phyloP scores from a whole-genome alignment of 1,284 basidiomycete genomes.

The Pseudomicrostroma phylloplanum region DNA sequence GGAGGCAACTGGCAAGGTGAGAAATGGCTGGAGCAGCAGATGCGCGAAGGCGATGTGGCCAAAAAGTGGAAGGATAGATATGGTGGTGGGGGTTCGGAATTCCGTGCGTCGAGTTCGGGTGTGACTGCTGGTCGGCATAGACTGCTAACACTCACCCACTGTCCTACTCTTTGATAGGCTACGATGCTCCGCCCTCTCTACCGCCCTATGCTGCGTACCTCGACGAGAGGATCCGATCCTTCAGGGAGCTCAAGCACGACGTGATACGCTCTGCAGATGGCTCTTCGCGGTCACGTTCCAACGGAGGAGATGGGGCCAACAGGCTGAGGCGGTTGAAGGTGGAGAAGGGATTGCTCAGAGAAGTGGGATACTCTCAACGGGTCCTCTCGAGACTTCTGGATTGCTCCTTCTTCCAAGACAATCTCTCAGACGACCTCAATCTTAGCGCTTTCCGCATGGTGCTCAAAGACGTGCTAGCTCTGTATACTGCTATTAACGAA shows the following conservation, averaged over 20 bases:
- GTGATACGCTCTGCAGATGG: slow-evolving; percentile 80
- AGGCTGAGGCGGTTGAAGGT: slow-evolving; percentile 86
- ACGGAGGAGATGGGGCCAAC: slow-evolving; percentile 29
- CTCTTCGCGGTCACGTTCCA: slow-evolving; percentile 58
- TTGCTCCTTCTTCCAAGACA: slow-evolving; percentile 87
- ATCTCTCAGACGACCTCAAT: slow-evolving; percentile 83
- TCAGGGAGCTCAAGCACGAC: slow-evolving; percentile 85
- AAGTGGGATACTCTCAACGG: slow-evolving; percentile 82
- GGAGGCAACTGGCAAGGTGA: slow-evolving; percentile 18
- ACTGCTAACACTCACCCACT: neutral
- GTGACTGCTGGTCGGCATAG: neutral
- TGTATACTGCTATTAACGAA: slow-evolving; percentile 95
- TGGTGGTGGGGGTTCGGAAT: neutral
- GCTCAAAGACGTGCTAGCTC: slow-evolving; percentile 90
- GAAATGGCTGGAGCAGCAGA: slow-evolving; percentile 4
- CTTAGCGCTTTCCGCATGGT: slow-evolving; percentile 84
- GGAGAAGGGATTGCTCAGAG: slow-evolving; percentile 86
- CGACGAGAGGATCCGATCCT: slow-evolving; percentile 80
- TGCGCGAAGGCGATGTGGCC: slow-evolving; percentile 1
- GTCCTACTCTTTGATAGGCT: slow-evolving; percentile 21
- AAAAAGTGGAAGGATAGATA: neutral
- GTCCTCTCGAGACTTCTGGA: slow-evolving; percentile 80
- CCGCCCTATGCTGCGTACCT: slow-evolving; percentile 82
- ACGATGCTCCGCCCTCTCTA: slow-evolving; percentile 68
- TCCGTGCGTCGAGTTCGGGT: neutral